Evolutionary conservation across 1,284 basidiomycete species (phyloP).

Genomic region (Ustilago bromivora): DNA sequence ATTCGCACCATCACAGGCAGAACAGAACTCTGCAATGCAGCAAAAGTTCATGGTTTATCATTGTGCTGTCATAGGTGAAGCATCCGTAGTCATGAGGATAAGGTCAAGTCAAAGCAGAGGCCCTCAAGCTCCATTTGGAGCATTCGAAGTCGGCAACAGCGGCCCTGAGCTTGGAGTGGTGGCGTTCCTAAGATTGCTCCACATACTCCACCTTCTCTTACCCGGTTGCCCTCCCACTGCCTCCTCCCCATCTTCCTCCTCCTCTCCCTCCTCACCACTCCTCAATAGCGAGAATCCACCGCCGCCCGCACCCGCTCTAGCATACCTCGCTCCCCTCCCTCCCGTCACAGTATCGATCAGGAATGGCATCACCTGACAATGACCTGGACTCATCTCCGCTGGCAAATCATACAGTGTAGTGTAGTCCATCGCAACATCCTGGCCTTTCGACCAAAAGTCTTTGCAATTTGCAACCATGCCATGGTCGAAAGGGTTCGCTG

Average conservation of each 20-base stretch:
- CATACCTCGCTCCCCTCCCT: conserved; percentile 13
- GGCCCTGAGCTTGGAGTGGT: background rate
- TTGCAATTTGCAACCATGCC: conserved; percentile 85
- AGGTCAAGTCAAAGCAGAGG: too few relatives aligned
- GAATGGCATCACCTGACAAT: conserved; percentile 33
- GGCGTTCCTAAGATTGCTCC: conserved; percentile 17
- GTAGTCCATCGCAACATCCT: conserved; percentile 89
- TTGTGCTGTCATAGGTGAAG: background rate
- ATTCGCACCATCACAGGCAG: background rate
- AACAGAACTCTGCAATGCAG: background rate
- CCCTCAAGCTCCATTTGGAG: background rate
- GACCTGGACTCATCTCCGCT: conserved; percentile 26
- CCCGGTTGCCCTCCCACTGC: background rate
- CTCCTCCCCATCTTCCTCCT: conserved; percentile 11
- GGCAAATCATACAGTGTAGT: conserved; percentile 85
- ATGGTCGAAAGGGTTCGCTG: conserved; percentile 91
- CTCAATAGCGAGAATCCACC: conserved; percentile 22
- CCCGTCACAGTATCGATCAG: conserved; percentile 28
- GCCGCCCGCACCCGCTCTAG: background rate
- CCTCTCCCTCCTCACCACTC: conserved; percentile 1
- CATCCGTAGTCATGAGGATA: background rate
- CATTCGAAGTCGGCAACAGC: conserved; percentile 17
- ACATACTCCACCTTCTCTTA: conserved; percentile 36
- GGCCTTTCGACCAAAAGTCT: conserved; percentile 92
- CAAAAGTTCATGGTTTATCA: background rate